Conservation (phyloP, 176 grass and related monocot species). For the Oryza nivara region DNA sequence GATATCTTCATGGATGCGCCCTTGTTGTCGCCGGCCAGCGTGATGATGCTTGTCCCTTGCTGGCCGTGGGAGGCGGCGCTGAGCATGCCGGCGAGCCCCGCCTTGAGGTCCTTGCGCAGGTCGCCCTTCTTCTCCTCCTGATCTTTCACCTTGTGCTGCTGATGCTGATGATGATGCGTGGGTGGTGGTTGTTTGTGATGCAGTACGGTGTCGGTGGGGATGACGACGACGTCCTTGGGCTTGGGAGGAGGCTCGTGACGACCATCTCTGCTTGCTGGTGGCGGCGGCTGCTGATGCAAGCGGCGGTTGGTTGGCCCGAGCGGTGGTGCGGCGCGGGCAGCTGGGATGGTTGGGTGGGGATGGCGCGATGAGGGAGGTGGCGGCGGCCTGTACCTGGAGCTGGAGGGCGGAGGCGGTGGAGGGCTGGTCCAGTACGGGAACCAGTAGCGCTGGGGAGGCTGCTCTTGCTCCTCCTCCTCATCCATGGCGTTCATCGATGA, state of each 20-base stretch:
- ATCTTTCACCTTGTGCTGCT: constrained; percentile 7
- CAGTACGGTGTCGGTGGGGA: not conserved
- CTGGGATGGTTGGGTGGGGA: not conserved
- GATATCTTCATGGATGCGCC: constrained; percentile 54
- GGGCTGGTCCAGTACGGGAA: constrained; percentile 42
- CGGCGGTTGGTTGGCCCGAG: not conserved
- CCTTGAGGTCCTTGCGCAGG: constrained; percentile 63
- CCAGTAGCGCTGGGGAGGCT: constrained; percentile 37
- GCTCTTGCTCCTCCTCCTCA: constrained; percentile 33
- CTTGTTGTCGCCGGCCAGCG: constrained; percentile 71
- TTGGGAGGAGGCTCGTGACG: not conserved
- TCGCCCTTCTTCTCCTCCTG: not conserved
- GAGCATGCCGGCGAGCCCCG: constrained; percentile 51
- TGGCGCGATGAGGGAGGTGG: constrained; percentile 22
- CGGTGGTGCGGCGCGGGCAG: no score
- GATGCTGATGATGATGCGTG: not conserved
- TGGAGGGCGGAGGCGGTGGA: not conserved
- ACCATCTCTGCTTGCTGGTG: no score
- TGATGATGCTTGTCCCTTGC: constrained; percentile 48
- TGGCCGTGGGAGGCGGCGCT: constrained; percentile 5
- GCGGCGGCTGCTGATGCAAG: not conserved
- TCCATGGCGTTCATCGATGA: constrained; percentile 20
- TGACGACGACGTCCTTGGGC: not conserved
- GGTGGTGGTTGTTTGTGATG: no score
- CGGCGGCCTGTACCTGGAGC: not conserved